Evolutionary conservation across 73 alveolate genomes (phyloP).

Genomic region (Tetrahymena borealis): DNA sequence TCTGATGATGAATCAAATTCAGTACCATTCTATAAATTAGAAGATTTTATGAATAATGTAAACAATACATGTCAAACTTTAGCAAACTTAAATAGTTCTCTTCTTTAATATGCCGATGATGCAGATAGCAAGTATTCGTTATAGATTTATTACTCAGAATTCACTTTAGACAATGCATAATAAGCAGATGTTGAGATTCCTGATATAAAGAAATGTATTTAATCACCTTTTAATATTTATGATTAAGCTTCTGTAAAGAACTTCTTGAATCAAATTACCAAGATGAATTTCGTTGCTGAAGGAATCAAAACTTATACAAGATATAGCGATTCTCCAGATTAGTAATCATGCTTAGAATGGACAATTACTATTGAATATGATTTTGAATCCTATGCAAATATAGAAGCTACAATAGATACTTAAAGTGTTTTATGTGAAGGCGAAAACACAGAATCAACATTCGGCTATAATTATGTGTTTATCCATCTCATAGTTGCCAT

Average conservation of each 20-base stretch:
- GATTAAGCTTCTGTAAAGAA: constrained; percentile 11
- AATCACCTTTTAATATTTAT: constrained; percentile 17
- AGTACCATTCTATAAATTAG: constrained; percentile 8
- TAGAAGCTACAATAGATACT: constrained; percentile 4
- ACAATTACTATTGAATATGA: constrained; percentile 10
- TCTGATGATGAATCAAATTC: constrained; percentile 21
- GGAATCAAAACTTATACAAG: background rate
- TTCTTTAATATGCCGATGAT: background rate
- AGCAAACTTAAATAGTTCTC: background rate
- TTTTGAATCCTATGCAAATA: constrained; percentile 7
- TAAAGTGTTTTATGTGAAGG: background rate
- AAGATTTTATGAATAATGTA: constrained; percentile 7
- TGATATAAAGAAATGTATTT: background rate
- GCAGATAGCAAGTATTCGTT: background rate
- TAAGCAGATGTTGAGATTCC: constrained; percentile 3
- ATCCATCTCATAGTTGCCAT: constrained; percentile 21
- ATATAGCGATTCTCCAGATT: constrained; percentile 14
- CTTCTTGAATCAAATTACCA: background rate
- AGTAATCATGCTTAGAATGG: constrained; percentile 17
- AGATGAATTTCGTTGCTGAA: constrained; percentile 9
- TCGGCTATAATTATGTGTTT: constrained; percentile 21
- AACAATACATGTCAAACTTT: background rate
- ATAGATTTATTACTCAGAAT: background rate
- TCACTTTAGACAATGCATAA: constrained; percentile 1
- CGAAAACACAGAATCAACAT: background rate